Evolutionary conservation across 805 yeast genomes (phyloP), one percentile per base, ranked within the genome.

Genomic region (Wickerhamomyces rabaulensis): DNA sequence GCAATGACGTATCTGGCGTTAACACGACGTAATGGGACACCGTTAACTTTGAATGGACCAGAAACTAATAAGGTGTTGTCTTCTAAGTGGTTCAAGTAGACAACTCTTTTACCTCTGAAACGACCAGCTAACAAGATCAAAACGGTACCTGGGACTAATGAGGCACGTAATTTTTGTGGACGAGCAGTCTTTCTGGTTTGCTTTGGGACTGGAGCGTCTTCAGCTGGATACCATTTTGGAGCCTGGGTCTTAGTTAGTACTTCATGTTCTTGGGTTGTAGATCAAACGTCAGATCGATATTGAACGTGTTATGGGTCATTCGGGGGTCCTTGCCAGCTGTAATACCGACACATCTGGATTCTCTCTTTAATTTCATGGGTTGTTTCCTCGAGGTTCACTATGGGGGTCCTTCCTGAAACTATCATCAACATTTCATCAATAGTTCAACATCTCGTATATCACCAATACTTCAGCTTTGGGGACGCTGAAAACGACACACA

Each of bases 31-130:
- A 92, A 82, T 73, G 99, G 98, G 62, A 92, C 99, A 81, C 99
- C 99, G 80, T 92, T 92, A 69, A 92, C 87, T 84, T 94, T 92
- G 96, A 92, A 94, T 68, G 99, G 99, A 72, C 99, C 99, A 54
- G 97, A 78, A 58, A 92, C 96, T 70, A 92, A 87, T 67, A 92
- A 80, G 61, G 97, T 92, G 89, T 89, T 88, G 84, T 94, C 98
- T 78, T 90, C 97, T 71, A 94, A 84, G 75, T 86, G 78, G 85
- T 91, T 92, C 74, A 92, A 84, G 87, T 86, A 87, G 56, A 92
- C 97, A 66, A 94, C 99, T 80, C 99, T 91, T 89, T 92, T 94
- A 74, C 99, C 99, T 78, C 99, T 88, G 95, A 89, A 92, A 78
- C 97, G 89, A 73, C 99, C 99, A 67, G 98, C 97, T 71, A 92